A percentile compares a stretch with the other conserved stretches of the same genome.
Conservation (phyloP, 2,329 filamentous ascomycete species). For the Xylariaceae sp. region DNA sequence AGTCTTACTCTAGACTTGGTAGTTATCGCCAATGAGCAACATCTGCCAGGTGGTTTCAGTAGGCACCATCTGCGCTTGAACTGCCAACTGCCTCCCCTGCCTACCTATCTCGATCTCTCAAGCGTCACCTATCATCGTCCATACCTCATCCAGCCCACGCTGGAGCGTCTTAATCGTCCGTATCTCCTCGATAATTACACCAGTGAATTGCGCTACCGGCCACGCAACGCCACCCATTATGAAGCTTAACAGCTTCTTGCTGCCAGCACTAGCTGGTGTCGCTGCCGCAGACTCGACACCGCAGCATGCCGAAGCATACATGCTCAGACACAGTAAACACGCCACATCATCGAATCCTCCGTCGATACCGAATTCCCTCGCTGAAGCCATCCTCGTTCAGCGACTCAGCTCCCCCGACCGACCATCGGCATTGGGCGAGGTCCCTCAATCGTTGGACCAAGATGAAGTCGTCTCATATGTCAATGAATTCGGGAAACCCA, state of each 20-base stretch:
- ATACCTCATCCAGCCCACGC: neutral
- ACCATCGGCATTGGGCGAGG: constrained; percentile 44
- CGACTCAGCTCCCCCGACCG: constrained; percentile 45
- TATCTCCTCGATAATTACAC: constrained; percentile 1
- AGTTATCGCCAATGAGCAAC: too few species aligned
- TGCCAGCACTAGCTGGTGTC: constrained; percentile 34
- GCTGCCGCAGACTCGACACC: constrained; percentile 29
- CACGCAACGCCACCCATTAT: constrained; percentile 27
- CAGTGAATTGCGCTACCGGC: constrained; percentile 11
- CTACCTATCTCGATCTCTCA: neutral
- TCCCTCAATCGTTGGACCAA: constrained; percentile 38
- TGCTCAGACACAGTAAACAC: constrained; percentile 38
- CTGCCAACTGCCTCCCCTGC: neutral
- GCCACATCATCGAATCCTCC: constrained; percentile 32
- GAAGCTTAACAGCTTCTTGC: constrained; percentile 38
- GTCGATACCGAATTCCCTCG: constrained; percentile 47
- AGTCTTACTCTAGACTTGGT: too few species aligned
- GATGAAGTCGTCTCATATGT: constrained; percentile 51
- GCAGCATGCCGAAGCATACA: constrained; percentile 46
- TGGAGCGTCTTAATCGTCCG: constrained; percentile 12
- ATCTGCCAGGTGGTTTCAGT: neutral
- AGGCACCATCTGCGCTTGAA: neutral
- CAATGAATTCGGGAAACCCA: constrained; percentile 53
- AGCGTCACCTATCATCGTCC: neutral
- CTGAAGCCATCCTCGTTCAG: constrained; percentile 54